These are phyloP conservation scores for Acanthamoeba culbertsoni DNA, from an alignment of 208 protist species.

Conservation along the genomic window DNA sequence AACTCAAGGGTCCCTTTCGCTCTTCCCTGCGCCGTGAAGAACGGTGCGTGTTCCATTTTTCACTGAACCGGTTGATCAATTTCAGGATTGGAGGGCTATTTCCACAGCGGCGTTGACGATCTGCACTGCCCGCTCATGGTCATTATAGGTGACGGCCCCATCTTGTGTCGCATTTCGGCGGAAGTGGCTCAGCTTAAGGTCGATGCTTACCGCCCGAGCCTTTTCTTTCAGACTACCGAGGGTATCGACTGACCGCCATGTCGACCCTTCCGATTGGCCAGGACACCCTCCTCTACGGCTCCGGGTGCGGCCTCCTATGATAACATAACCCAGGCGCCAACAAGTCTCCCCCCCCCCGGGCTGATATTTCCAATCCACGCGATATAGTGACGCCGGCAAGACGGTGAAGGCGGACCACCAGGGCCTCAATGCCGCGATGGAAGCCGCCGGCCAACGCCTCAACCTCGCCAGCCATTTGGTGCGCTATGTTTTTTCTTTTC, in stretches of 20 bases:
- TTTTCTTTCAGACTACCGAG: constrained; percentile 22
- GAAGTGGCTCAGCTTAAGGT: too few relatives aligned
- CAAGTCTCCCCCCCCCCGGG: too few relatives aligned
- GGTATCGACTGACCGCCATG: constrained; percentile 32
- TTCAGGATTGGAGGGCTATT: neutral
- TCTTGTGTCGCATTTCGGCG: neutral
- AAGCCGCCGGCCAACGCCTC: neutral
- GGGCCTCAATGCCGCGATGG: neutral
- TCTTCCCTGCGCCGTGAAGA: too few relatives aligned
- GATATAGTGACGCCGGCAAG: neutral
- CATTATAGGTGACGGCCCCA: neutral
- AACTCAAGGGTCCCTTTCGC: neutral
- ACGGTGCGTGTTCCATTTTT: too few relatives aligned
- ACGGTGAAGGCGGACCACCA: neutral
- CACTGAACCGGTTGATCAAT: too few relatives aligned
- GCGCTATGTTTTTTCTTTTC: neutral
- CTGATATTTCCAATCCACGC: neutral
- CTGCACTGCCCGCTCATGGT: constrained; percentile 34
- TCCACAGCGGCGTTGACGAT: neutral
- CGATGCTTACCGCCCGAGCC: too few relatives aligned
- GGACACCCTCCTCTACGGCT: constrained; percentile 37
- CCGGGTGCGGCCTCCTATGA: too few relatives aligned
- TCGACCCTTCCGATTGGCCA: neutral
- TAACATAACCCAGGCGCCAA: too few relatives aligned
- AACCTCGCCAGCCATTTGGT: constrained; percentile 6